Conservation (phyloP, 2,329 filamentous ascomycete species). For the Calonectria ilicicola region DNA sequence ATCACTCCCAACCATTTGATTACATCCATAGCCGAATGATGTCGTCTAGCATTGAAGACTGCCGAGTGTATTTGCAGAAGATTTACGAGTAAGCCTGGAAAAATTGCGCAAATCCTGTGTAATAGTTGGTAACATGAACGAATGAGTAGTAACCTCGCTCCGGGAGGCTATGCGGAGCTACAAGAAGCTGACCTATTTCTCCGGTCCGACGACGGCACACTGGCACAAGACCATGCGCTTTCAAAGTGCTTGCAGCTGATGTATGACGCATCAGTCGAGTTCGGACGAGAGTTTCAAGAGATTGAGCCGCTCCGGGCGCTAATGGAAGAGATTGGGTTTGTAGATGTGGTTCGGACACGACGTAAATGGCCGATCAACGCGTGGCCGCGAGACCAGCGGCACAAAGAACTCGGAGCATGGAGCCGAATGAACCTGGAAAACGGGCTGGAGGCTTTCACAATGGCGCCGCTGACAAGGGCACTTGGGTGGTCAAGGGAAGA, state of each 20-base stretch:
- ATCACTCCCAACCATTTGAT: slow-evolving; percentile 30
- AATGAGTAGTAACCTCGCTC: slow-evolving; percentile 25
- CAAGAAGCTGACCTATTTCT: slow-evolving; percentile 30
- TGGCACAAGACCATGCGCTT: slow-evolving; percentile 32
- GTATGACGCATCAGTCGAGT: slow-evolving; percentile 37
- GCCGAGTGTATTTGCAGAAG: slow-evolving; percentile 14
- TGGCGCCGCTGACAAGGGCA: slow-evolving; percentile 31
- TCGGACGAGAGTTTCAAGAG: slow-evolving; percentile 31
- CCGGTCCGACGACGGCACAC: slow-evolving; percentile 30
- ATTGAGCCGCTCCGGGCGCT: slow-evolving; percentile 26
- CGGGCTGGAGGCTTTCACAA: slow-evolving; percentile 33
- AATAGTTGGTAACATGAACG: neutral
- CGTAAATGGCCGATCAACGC: slow-evolving; percentile 37
- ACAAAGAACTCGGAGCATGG: slow-evolving; percentile 33
- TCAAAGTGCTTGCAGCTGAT: slow-evolving; percentile 34
- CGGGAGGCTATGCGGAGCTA: slow-evolving; percentile 29
- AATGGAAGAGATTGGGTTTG: slow-evolving; percentile 35
- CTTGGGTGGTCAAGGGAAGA: slow-evolving; percentile 24
- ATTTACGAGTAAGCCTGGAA: slow-evolving; percentile 27
- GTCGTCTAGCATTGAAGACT: slow-evolving; percentile 33
- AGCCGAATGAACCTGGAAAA: slow-evolving; percentile 24
- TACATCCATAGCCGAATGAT: slow-evolving; percentile 37
- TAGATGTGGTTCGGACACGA: slow-evolving; percentile 25
- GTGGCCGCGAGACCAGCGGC: slow-evolving; percentile 31
- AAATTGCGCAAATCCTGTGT: fast-evolving